A percentile compares a stretch with the other conserved stretches of the same genome.
phyloP scores from a whole-genome alignment of 2,329 filamentous ascomycete genomes.

The Penicillium crustosum region DNA sequence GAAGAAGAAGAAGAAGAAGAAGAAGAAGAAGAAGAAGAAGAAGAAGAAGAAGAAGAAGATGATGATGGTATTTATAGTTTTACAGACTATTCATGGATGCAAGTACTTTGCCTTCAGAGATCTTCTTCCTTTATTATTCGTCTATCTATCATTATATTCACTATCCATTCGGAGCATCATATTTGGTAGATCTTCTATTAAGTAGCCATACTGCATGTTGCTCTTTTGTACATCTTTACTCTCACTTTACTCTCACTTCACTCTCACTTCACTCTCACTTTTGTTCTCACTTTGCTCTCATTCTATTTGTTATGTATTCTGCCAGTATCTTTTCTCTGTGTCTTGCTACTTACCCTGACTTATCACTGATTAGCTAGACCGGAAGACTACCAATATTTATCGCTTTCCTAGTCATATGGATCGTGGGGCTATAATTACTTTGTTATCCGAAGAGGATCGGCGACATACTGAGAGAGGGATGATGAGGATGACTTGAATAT shows the following conservation, averaged over 20 bases:
- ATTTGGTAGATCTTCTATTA: background rate
- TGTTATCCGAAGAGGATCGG: background rate
- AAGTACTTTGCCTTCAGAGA: background rate
- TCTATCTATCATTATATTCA: background rate
- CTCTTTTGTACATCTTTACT: background rate
- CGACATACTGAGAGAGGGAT: background rate
- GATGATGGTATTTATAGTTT: background rate
- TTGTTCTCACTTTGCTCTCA: background rate
- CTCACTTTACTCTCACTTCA: background rate
- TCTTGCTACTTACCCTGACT: background rate
- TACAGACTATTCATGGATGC: background rate
- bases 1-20: background rate
- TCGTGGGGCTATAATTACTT: background rate
- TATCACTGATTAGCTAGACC: background rate
- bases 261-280: background rate
- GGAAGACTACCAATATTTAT: background rate
- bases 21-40: too few relatives aligned
- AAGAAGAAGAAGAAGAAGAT: background rate
- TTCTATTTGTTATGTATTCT: background rate
- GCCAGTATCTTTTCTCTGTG: background rate
- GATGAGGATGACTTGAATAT: background rate
- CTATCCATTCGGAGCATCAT: background rate
- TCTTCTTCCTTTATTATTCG: background rate
- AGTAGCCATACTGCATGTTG: background rate
- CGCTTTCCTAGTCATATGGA: too few relatives aligned